Evolutionary conservation across 2,329 filamentous ascomycete species (phyloP).

Genomic region (Ophiostoma pallidulum): DNA sequence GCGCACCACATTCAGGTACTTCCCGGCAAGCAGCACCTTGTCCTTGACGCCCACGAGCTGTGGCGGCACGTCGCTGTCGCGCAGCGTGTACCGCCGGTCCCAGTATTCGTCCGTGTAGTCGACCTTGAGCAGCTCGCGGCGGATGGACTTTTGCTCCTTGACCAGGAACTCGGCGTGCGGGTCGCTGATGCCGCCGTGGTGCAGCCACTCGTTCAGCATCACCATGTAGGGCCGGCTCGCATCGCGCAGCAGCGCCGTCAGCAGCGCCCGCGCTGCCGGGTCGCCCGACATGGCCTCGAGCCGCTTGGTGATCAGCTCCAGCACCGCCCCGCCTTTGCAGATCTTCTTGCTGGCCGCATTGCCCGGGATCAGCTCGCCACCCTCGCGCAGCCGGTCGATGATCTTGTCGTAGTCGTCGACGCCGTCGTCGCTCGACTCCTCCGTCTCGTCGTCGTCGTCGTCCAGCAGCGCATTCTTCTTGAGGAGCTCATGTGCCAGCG

Average conservation of each 20-base stretch:
- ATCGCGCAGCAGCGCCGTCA: slow-evolving; percentile 76
- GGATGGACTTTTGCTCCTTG: slow-evolving; percentile 92
- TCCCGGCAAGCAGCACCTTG: slow-evolving; percentile 88
- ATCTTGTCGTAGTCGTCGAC: slow-evolving; percentile 87
- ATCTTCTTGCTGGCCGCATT: slow-evolving; percentile 80
- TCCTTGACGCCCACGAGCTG: slow-evolving; percentile 87
- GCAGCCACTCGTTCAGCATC: slow-evolving; percentile 98
- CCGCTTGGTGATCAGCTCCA: slow-evolving; percentile 75
- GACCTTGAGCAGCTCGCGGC: slow-evolving; percentile 79
- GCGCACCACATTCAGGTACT: slow-evolving; percentile 94
- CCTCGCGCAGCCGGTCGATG: slow-evolving; percentile 78
- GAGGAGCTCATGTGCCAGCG: slow-evolving; percentile 75
- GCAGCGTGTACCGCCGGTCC: slow-evolving; percentile 94
- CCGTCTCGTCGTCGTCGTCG: slow-evolving; percentile 66
- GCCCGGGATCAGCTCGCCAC: slow-evolving; percentile 69
- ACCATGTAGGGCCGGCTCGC: slow-evolving; percentile 91
- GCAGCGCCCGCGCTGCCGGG: slow-evolving; percentile 70
- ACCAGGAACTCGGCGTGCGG: slow-evolving; percentile 90
- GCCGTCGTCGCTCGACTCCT: slow-evolving; percentile 63
- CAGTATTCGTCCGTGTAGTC: slow-evolving; percentile 99
- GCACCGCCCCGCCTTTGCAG: slow-evolving; percentile 93
- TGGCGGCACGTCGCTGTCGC: slow-evolving; percentile 82
- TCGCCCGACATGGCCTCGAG: slow-evolving; percentile 89
- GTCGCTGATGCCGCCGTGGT: slow-evolving; percentile 90
- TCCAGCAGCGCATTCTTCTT: slow-evolving; percentile 82